Base-by-base conservation (phyloP, 2,329 filamentous ascomycete genomes). In the Curvularia verruculosa region DNA sequence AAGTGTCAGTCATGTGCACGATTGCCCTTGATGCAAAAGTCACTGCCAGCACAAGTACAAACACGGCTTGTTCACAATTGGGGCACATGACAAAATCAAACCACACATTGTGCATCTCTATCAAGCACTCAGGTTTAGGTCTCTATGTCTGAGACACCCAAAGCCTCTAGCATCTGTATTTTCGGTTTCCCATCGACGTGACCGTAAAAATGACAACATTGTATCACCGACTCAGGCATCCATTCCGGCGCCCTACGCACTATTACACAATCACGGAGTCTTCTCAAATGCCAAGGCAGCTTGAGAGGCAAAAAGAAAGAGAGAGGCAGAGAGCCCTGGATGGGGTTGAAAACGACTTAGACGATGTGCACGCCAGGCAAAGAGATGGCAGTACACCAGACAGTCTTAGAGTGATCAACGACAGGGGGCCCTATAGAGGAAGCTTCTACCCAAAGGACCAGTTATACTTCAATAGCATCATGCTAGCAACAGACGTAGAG, bases 401-500 rank as follows among this genome's bases (percentile, higher is more conserved):
- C 18, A 50, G 47, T 10, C 55, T 68, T 44, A 52, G 60, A 1
- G 49, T 57, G 2, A 62, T 67, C 24, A 52, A 54, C 13, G 61
- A 68, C 24, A 49, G 41, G n/a, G 66, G 66, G 1, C 54, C 60
- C 18, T 60, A 60, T 21, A 59, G 29, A 19, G 31, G 56, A 3
- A 44, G 49, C 29, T 47, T 60, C 18, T 67, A 68, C 40, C 51
- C 45, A 8, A 50, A 60, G 21, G 44, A 58, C 6, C 40, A 66
- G 18, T n/a, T 61, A 6, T 69, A 56, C 24, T 65, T 63, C 53
- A 69, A 68, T 44, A 65, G 61, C 36, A 53, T 53, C 1, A 68
- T 68, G 63, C 23, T 60, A 1, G 66, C 60, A 41, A 50, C 63
- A 6, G 56, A 54, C 21, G 28, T 40, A 15, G 50, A 60, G 18